These are phyloP conservation scores for Chaetomiaceae sp. DNA, from an alignment of 2,329 filamentous ascomycete genomes.

Conservation along the genomic window DNA sequence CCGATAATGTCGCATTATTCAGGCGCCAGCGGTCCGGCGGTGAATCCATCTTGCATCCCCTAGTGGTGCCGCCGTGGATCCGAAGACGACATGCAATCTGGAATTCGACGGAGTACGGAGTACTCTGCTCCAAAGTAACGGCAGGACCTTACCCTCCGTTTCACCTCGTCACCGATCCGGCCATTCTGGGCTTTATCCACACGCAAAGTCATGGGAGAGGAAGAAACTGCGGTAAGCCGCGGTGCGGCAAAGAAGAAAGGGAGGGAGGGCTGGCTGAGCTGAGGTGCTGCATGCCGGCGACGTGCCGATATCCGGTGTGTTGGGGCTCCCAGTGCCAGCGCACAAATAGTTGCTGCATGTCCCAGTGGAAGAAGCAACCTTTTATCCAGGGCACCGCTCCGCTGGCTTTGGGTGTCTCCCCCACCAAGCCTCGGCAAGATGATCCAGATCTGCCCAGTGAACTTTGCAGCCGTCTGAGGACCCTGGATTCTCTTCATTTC, in stretches of 20 bases:
- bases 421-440: neutral
- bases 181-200: neutral
- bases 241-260: neutral
- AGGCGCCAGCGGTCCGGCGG: conserved; percentile 5
- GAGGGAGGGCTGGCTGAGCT: neutral
- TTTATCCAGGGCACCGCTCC: conserved; percentile 2
- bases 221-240: too few relatives aligned
- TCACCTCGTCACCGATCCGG: neutral
- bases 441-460: neutral
- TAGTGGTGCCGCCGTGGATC: neutral
- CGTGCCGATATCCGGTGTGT: conserved; percentile 23
- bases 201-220: too few relatives aligned
- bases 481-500: neutral
- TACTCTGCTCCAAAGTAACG: too few relatives aligned
- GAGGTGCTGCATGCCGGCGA: neutral
- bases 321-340: conserved; percentile 5
- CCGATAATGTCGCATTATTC: conserved; percentile 6
- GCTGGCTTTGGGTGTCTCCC: neutral
- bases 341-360: neutral
- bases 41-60: neutral
- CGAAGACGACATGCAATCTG: neutral
- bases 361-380: neutral
- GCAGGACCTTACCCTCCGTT: conserved; percentile 3
- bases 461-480: neutral
- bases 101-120: neutral